A percentile compares a stretch with the other conserved stretches of the same genome.
These are phyloP conservation scores for Glaciozyma martinii DNA, from an alignment of 768 basidiomycete genomes.

Conservation along the genomic window DNA sequence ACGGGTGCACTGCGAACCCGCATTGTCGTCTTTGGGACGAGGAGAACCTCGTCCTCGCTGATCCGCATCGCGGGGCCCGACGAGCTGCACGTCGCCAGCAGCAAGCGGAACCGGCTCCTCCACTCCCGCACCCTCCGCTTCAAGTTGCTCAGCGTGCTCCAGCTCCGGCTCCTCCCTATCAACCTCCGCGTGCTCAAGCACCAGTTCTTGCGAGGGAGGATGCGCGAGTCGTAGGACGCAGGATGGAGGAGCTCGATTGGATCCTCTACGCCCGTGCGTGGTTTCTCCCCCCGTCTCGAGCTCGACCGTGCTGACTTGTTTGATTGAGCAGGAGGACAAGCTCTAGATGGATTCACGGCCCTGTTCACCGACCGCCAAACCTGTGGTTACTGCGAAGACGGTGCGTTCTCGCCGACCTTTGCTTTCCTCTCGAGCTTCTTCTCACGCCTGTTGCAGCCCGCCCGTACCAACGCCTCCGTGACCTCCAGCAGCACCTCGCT, in stretches of 20 bases:
- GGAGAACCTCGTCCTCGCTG: not conserved
- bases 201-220: not conserved
- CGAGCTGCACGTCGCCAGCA: not conserved
- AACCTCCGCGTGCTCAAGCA: not conserved
- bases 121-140: not conserved
- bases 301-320: not conserved
- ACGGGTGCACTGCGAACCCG: not conserved
- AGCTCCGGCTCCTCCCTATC: not conserved
- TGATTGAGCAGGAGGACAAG: not conserved
- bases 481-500: not conserved
- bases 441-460: not conserved
- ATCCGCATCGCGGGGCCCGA: not conserved
- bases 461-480: not conserved
- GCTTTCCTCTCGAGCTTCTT: no score
- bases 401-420: not conserved
- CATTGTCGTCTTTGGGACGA: conserved; percentile 11
- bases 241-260: not conserved
- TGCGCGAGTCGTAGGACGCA: not conserved
- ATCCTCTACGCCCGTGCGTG: not conserved
- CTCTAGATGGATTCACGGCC: not conserved
- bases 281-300: not conserved
- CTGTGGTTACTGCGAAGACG: not conserved
- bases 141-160: not conserved
- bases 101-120: not conserved
- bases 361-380: not conserved